Evolutionary conservation across 1,139 yeast species (phyloP).

Genomic region (Diutina ranongensis): DNA sequence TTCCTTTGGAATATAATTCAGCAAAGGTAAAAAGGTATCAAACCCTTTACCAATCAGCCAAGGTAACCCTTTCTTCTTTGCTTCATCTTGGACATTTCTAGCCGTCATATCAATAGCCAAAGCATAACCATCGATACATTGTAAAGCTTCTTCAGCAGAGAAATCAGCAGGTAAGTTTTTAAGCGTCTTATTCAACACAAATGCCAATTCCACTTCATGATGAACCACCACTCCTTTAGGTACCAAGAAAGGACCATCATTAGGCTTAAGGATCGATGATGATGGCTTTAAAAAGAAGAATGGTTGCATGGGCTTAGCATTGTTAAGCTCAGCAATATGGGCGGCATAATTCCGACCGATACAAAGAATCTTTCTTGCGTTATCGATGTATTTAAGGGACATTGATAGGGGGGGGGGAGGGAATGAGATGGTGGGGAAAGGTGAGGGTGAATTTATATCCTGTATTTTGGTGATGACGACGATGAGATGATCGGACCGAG

Average conservation of each 20-base stretch:
- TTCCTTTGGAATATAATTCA: slow-evolving; percentile 54
- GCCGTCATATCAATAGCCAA: slow-evolving; percentile 91
- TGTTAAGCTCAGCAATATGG: slow-evolving; percentile 83
- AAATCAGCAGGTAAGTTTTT: slow-evolving; percentile 48
- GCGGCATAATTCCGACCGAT: slow-evolving; percentile 96
- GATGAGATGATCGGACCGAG: too few species aligned
- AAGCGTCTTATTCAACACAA: slow-evolving; percentile 55
- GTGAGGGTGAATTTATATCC: too few species aligned
- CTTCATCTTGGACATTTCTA: slow-evolving; percentile 89
- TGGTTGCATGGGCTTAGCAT: slow-evolving; percentile 69
- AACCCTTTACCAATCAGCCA: slow-evolving; percentile 97
- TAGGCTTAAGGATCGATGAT: slow-evolving; percentile 50
- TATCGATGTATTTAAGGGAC: slow-evolving; percentile 49
- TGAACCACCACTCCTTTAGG: slow-evolving; percentile 79
- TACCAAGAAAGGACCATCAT: slow-evolving; percentile 64
- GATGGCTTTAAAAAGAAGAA: slow-evolving; percentile 87
- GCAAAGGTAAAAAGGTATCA: slow-evolving; percentile 86
- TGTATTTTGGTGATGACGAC: too few species aligned
- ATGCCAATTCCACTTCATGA: slow-evolving; percentile 88
- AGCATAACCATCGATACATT: slow-evolving; percentile 75
- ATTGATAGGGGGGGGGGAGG: slow-evolving; percentile 20
- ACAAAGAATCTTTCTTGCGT: slow-evolving; percentile 76
- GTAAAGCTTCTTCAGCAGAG: slow-evolving; percentile 57
- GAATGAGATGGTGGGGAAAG: too few species aligned
- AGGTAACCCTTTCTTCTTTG: slow-evolving; percentile 88